Evolutionary conservation across 2,329 filamentous ascomycete species (phyloP), one percentile per base, ranked within the genome.

Genomic region (Verticillium longisporum): DNA sequence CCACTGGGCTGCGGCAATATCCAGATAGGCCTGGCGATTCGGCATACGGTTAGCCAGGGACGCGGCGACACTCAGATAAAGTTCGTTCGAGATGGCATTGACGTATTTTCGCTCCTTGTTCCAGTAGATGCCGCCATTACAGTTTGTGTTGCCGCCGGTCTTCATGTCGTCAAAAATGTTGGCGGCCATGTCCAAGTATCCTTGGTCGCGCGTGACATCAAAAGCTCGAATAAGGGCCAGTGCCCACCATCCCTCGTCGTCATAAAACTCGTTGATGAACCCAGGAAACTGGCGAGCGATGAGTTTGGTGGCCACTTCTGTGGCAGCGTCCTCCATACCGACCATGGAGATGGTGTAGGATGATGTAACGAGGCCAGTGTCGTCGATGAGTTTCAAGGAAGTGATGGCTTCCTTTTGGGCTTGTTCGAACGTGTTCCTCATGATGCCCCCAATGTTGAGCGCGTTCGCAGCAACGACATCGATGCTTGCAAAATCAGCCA

Each of bases 161-260:
- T 80, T 77, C 74, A 86, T 83, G 67, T 87, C 83, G 33, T 81
- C 75, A 65, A 85, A 86, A 61, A 87, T 79, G 37, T 75, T 70
- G 60, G 77, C 76, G 9, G 84, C 82, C 6, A 78, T 74, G 56
- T 82, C 68, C 45, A 88, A 79, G 64, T 84, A 88, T n/a, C 76
- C 74, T 1, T 64, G 38, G 55, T 86, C 74, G 3, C 74, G 72
- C 0, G 83, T 84, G 15, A 83, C 72, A 66, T 88, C 85, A 66
- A 78, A 85, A 4, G 81, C 75, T 31, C 80, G 78, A 59, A 87
- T 81, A 76, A 84, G 80, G 18, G 77, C 84, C 61, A 87, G 75
- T 10, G 80, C 83, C 85, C 85, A 88, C 85, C 85, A 87, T n/a
- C 82, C 79, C 68, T 84, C 81, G 66, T 87, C 85, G 64, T 88